phyloP scores from a whole-genome alignment of 345 rosid species.

The Triadica sebifera region DNA sequence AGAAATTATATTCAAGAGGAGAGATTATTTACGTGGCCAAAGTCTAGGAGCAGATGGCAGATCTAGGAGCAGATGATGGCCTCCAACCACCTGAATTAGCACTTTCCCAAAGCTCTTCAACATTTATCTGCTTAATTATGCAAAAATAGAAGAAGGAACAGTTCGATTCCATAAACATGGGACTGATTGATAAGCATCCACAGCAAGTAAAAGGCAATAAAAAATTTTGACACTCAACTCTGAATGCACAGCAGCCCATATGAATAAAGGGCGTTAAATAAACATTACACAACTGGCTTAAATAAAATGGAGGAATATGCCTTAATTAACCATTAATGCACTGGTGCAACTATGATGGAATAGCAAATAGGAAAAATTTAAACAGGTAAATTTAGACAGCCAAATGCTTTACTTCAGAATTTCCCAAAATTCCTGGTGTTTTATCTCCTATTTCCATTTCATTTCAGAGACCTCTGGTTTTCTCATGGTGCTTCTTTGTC shows the following conservation, averaged over 20 bases:
- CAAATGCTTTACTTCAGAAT: too few relatives aligned
- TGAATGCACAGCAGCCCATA: not conserved
- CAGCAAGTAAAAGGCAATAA: not conserved
- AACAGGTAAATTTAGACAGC: too few relatives aligned
- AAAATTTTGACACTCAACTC: not conserved
- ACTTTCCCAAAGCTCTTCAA: constrained; percentile 83
- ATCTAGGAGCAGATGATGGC: constrained; percentile 96
- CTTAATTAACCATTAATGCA: too few relatives aligned
- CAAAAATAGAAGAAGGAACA: not conserved
- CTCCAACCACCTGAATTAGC: constrained; percentile 86
- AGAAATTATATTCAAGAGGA: not conserved
- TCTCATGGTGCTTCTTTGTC: not conserved
- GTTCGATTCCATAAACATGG: not conserved
- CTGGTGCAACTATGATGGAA: too few relatives aligned
- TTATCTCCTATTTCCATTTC: not conserved
- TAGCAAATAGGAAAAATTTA: too few relatives aligned
- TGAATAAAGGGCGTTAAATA: not conserved
- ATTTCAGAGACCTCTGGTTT: not conserved
- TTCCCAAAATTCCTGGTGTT: not conserved
- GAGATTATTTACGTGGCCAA: constrained; percentile 72
- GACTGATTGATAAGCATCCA: not conserved
- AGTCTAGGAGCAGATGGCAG: constrained; percentile 94
- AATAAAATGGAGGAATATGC: not conserved
- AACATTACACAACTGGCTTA: constrained; percentile 1
- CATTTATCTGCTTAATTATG: constrained; percentile 52